phyloP scores from a whole-genome alignment of 192 early-diverging fungal species.

The Gryganskiella cystojenkinii region DNA sequence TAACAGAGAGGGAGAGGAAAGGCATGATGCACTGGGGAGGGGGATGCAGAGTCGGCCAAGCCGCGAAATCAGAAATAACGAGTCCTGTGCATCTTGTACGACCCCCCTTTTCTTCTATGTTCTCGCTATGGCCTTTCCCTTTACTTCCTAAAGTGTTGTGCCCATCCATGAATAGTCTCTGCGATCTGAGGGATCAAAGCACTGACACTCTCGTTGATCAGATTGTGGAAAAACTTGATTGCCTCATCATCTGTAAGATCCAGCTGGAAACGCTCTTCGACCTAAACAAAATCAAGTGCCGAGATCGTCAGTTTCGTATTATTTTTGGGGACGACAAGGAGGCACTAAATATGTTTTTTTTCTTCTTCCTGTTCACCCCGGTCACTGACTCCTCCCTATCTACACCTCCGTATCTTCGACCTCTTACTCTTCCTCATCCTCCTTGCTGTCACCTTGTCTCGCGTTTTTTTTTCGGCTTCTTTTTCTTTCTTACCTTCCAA shows the following conservation, averaged over 20 bases:
- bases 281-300: slow-evolving; percentile 60
- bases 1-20: too few relatives aligned
- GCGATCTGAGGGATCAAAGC: slow-evolving; percentile 98
- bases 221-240: slow-evolving; percentile 90
- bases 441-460: too few relatives aligned
- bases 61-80: background rate
- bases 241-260: slow-evolving; percentile 94
- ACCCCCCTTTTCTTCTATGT: background rate
- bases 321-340: too few relatives aligned
- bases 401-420: too few relatives aligned
- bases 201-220: slow-evolving; percentile 94
- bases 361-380: too few relatives aligned
- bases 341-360: too few relatives aligned
- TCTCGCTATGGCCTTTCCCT: background rate
- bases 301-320: too few relatives aligned
- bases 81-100: background rate
- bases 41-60: too few relatives aligned
- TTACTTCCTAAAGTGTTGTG: slow-evolving; percentile 81
- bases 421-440: background rate
- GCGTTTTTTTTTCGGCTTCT: background rate
- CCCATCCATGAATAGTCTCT: slow-evolving; percentile 97
- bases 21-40: too few relatives aligned
- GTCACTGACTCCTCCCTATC: too few relatives aligned
- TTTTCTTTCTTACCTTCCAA: slow-evolving; percentile 72
- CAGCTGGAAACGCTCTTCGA: slow-evolving; percentile 95